Evolutionary conservation across 805 yeast species (phyloP).

Genomic region (Saturnispora hagleri): DNA sequence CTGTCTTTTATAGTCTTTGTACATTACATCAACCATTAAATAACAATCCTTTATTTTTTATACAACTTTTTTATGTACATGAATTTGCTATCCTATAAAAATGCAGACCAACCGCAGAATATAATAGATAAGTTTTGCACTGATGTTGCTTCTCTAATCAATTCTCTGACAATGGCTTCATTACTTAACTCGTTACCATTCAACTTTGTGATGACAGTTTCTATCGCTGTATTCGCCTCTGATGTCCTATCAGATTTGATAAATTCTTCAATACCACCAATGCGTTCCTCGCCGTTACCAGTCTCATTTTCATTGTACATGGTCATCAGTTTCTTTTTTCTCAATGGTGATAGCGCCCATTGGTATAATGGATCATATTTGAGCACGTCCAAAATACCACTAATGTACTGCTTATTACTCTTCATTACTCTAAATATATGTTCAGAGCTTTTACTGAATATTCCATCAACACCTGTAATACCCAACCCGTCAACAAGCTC

Average conservation of each 20-base stretch:
- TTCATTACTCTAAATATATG: conserved; percentile 61
- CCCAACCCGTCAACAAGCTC: conserved; percentile 94
- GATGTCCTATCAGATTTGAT: conserved; percentile 31
- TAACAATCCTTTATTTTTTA: background rate
- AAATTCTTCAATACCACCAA: conserved; percentile 14
- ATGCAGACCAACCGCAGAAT: conserved; percentile 82
- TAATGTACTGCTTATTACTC: conserved; percentile 54
- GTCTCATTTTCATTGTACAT: conserved; percentile 13
- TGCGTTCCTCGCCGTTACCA: conserved; percentile 8
- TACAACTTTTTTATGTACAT: background rate
- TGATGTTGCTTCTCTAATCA: conserved; percentile 69
- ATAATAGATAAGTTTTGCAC: conserved; percentile 59
- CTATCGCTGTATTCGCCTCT: conserved; percentile 75
- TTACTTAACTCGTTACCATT: conserved; percentile 57
- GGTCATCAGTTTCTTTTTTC: conserved; percentile 46
- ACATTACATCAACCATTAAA: background rate
- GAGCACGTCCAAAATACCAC: conserved; percentile 76
- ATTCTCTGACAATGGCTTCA: conserved; percentile 77
- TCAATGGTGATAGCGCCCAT: conserved; percentile 79
- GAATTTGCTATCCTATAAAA: conserved; percentile 31
- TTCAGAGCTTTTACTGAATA: conserved; percentile 66
- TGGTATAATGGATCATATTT: conserved; percentile 88
- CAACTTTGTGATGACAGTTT: conserved; percentile 62
- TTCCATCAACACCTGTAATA: conserved; percentile 71
- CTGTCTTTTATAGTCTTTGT: background rate